These are phyloP conservation scores for Sugiyamaella sp. DNA, from an alignment of 1,139 yeast species.

Conservation along the genomic window DNA sequence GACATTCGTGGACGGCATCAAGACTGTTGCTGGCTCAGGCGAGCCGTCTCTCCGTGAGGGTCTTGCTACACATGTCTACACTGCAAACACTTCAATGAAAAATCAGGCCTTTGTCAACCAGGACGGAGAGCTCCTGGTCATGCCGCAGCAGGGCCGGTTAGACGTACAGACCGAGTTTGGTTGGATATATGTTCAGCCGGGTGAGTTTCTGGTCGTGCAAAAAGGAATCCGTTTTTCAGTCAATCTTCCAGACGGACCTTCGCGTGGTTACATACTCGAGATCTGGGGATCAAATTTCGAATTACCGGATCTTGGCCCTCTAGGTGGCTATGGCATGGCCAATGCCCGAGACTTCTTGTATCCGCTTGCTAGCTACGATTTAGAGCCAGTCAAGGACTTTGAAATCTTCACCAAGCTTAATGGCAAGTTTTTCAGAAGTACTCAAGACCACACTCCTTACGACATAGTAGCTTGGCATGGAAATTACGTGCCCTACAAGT, in stretches of 20 bases:
- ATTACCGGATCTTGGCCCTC: slow-evolving; percentile 39
- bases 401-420: slow-evolving; percentile 31
- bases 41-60: slow-evolving; percentile 31
- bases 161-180: slow-evolving; percentile 39
- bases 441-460: slow-evolving; percentile 36
- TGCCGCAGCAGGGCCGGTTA: slow-evolving; percentile 37
- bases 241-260: slow-evolving; percentile 22
- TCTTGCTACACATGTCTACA: slow-evolving; percentile 30
- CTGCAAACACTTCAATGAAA: slow-evolving; percentile 34
- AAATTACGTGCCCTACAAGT: slow-evolving; percentile 38
- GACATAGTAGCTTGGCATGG: slow-evolving; percentile 41
- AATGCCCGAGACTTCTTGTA: slow-evolving; percentile 37
- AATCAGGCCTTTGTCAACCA: slow-evolving; percentile 34
- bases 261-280: slow-evolving; percentile 37
- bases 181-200: slow-evolving; percentile 33
- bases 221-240: slow-evolving; percentile 37
- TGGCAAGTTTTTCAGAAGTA: slow-evolving; percentile 31
- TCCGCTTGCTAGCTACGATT: slow-evolving; percentile 33
- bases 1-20: slow-evolving; percentile 30
- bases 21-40: slow-evolving; percentile 33
- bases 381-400: slow-evolving; percentile 22
- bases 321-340: slow-evolving; percentile 39
- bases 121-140: slow-evolving; percentile 35
- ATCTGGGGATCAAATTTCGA: slow-evolving; percentile 37
- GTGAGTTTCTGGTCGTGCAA: slow-evolving; percentile 37